Percentiles rank a stretch among this genome's conserved stretches.
These are phyloP conservation scores for Monosporascus sp. DNA, from an alignment of 2,329 filamentous ascomycete genomes.

Conservation along the genomic window DNA sequence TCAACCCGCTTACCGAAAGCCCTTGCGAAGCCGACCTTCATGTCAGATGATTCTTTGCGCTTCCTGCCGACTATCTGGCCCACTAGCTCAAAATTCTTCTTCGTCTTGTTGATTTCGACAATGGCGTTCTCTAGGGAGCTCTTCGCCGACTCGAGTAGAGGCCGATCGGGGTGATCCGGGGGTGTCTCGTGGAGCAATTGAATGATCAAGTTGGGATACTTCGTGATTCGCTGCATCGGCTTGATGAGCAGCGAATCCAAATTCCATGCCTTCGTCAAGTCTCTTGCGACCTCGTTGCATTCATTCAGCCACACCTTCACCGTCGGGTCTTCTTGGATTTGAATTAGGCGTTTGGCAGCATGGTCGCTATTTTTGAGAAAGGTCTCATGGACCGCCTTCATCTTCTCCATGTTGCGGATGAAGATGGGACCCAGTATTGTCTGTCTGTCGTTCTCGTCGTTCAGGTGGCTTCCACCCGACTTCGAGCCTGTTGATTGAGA, in stretches of 20 bases:
- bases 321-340: conserved; percentile 57
- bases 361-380: conserved; percentile 59
- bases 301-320: conserved; percentile 85
- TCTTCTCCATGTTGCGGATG: conserved; percentile 50
- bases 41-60: conserved; percentile 75
- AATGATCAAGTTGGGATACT: conserved; percentile 83
- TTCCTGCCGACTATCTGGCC: conserved; percentile 82
- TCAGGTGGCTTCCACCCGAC: conserved; percentile 35
- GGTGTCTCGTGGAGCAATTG: conserved; percentile 77
- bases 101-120: conserved; percentile 88
- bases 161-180: conserved; percentile 75
- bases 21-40: conserved; percentile 77
- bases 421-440: conserved; percentile 51
- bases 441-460: conserved; percentile 47
- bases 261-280: conserved; percentile 91
- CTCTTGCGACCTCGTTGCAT: conserved; percentile 86
- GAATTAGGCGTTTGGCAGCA: conserved; percentile 54
- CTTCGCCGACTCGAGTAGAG: conserved; percentile 51
- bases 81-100: conserved; percentile 89
- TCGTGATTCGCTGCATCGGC: conserved; percentile 88
- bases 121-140: conserved; percentile 58
- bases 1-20: conserved; percentile 86
- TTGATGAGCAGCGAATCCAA: conserved; percentile 95
- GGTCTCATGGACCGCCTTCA: conserved; percentile 56
- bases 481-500: conserved; percentile 25